Base-by-base conservation (phyloP, 768 basidiomycete genomes). In the Lactarius hengduanensis region DNA sequence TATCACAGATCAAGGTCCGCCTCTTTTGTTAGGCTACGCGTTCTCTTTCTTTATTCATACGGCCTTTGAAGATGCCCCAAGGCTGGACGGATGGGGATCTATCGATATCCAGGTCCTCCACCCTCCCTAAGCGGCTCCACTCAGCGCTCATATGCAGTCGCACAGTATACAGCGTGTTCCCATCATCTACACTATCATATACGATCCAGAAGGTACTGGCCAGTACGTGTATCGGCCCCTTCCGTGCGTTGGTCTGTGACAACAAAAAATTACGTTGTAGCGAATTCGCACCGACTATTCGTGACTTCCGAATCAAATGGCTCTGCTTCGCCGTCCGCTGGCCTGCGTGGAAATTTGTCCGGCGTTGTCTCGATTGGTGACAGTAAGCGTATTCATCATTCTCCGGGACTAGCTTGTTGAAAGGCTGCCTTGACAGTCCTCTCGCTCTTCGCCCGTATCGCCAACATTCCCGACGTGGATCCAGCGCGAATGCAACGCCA, bases 281-380 rank as follows among this genome's bases (percentile, higher is more conserved):
- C 92, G 41, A 89, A 88, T 73, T 80, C 92, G 0, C 91, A 92
- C 72, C 84, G 92, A 34, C 80, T 94, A 13, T 93, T 94, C 73
- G 85, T 93, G 26, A 89, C 86, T 2, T 83, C 84, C 61, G 90
- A 92, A 60, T 79, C 83, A 9, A 67, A 77, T 1, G 77, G 78
- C 58, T 76, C 84, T 18, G 77, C 82, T 2, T 86, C 87, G 1
- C 84, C 86, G 2, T 71, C 82, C 11, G 68, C 80, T 63, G 76
- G 82, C 28, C 74, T 83, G 53, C 71, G 77, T 63, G 81, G 82
- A 53, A 83, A 82, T 70, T 79, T 90, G 8, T 86, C 82, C 9
- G 92, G 92, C 16, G 83, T 94, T n/a, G 88, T 92, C 11, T 92
- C 92, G 16, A 83, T 90, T 65, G 90, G 91, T 28, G 92, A 94